Conservation (phyloP, 148 eudicot species). For the Pouteria glomerata region DNA sequence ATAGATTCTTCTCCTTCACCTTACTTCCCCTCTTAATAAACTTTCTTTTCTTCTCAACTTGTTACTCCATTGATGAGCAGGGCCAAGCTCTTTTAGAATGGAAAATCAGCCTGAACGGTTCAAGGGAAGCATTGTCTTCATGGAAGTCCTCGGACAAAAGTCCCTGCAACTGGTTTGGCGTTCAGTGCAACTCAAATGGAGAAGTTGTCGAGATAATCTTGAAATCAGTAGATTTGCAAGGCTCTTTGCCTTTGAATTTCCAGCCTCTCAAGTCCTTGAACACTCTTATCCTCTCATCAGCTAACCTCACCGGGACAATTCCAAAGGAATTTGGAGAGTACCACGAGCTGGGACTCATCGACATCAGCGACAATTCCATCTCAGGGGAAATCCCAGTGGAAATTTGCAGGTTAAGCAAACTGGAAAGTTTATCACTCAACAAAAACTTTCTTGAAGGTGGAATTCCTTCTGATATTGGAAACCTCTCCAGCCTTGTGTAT, state of each 20-base stretch:
- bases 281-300: constrained; percentile 48
- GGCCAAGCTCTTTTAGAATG: constrained; percentile 77
- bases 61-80: constrained; percentile 71
- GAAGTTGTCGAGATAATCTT: constrained; percentile 44
- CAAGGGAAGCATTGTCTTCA: constrained; percentile 38
- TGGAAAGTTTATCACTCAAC: constrained; percentile 49
- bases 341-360: constrained; percentile 37
- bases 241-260: constrained; percentile 64
- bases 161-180: constrained; percentile 81
- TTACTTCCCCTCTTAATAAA: constrained; percentile 17
- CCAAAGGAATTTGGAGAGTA: constrained; percentile 77
- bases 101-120: constrained; percentile 57
- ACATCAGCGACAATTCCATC: constrained; percentile 67
- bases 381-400: constrained; percentile 71
- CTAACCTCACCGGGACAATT: constrained; percentile 71
- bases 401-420: constrained; percentile 48
- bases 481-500: constrained; percentile 42
- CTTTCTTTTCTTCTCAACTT: constrained; percentile 27
- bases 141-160: constrained; percentile 50
- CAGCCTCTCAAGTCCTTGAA: constrained; percentile 45
- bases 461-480: constrained; percentile 71
- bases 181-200: constrained; percentile 41
- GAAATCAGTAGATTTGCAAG: constrained; percentile 52
- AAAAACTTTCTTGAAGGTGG: constrained; percentile 57
- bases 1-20: constrained; percentile 21